Evolutionary conservation across 768 basidiomycete species (phyloP), one percentile per base, ranked within the genome.

Genomic region (Trametopsis cervina): DNA sequence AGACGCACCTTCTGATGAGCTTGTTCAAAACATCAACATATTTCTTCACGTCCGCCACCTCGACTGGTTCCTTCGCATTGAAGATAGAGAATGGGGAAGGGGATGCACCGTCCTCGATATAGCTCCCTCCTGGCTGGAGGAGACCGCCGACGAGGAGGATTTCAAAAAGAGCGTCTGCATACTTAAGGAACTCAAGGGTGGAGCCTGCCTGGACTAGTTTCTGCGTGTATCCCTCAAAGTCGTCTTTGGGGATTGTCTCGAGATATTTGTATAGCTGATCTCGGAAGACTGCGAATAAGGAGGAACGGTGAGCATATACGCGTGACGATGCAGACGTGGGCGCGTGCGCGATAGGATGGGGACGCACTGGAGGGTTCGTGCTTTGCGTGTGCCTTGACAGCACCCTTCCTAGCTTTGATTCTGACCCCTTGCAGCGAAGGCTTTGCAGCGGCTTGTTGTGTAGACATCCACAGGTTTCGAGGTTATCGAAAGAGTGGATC

Each of bases 141-240:
- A 99, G 85, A 36, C 92, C 91, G 42, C 95, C 95, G 61, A 93
- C 86, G 60, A 99, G 80, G 63, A 97, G 77, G 72, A 96, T 80
- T 70, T 99, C 94, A 69, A 96, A 98, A 59, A 98, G 83, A 47
- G 85, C 78, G 59, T 96, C 93, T 69, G 91, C 89, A 83, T 98
- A 97, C 73, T 96, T 96, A 68, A 94, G 82, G 62, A 82, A 85
- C 69, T 99, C 96, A 66, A 99, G 86, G 42, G 89, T 84, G 21
- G 85, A 81, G 37, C 94, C 95, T 48, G 94, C 93, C 66, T 88
- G 85, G 57, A 92, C 78, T 60, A 99, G 81, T 69, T 91, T 91
- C 60, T 81, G 76, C 39, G 83, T 68, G 64, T 86, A 83, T 11
- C 78, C 73, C 56, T 95, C 92, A 65, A 91, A 93, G 62, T 93